These are phyloP conservation scores for Candida boidinii DNA, from an alignment of 805 yeast species.

Conservation along the genomic window DNA sequence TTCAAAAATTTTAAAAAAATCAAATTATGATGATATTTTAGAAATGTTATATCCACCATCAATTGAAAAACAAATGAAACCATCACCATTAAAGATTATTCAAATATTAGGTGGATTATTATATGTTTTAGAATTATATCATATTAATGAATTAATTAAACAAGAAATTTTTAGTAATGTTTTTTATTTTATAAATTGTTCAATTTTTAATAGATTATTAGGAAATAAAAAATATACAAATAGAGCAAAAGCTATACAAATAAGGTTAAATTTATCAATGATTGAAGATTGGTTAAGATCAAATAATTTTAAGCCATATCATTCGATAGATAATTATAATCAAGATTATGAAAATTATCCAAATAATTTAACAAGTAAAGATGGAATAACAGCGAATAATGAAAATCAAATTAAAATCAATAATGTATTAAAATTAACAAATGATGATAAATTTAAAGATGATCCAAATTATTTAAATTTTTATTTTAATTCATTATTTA, in stretches of 20 bases:
- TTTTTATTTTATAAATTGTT: slow-evolving; percentile 66
- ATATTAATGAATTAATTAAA: slow-evolving; percentile 68
- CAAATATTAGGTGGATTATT: slow-evolving; percentile 85
- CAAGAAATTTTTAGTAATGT: slow-evolving; percentile 74
- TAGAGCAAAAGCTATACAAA: slow-evolving; percentile 81
- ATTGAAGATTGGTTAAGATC: slow-evolving; percentile 90
- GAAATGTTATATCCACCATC: slow-evolving; percentile 82
- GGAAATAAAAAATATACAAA: slow-evolving; percentile 63
- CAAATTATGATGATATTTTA: slow-evolving; percentile 64
- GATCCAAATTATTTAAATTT: slow-evolving; percentile 43
- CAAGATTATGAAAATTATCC: slow-evolving; percentile 21
- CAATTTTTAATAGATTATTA: slow-evolving; percentile 65
- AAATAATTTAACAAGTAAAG: slow-evolving; percentile 21
- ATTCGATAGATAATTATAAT: slow-evolving; percentile 16
- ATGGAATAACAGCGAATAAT: no score
- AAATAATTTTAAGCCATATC: slow-evolving; percentile 43
- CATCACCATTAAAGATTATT: slow-evolving; percentile 80
- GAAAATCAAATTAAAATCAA: slow-evolving; percentile 13
- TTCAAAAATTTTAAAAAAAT: slow-evolving; percentile 25
- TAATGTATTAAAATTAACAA: no score
- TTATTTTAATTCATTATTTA: slow-evolving; percentile 55
- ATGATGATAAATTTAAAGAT: slow-evolving; percentile 21
- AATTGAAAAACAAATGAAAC: slow-evolving; percentile 67
- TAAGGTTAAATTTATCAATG: slow-evolving; percentile 75
- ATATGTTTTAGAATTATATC: slow-evolving; percentile 75